Evolutionary conservation across 768 basidiomycete genomes (phyloP), one percentile per base, ranked within the genome.

Genomic region (Suillus ampliporus): DNA sequence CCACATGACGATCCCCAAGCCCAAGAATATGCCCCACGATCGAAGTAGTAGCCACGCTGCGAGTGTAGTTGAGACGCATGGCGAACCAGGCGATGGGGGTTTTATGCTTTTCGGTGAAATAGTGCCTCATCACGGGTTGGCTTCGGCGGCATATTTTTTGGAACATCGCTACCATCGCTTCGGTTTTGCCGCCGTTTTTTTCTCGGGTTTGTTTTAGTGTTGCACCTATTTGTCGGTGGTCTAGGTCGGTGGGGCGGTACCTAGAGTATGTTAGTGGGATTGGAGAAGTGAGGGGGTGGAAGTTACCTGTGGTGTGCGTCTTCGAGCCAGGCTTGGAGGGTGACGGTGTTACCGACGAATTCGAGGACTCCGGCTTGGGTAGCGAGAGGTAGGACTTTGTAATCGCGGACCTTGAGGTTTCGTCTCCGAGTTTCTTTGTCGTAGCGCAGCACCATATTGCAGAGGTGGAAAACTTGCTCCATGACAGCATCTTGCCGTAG

Each of bases 401-500:
- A 99, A 10, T 86, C 89, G 21, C 95, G 84, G 60, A 97, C 87
- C 46, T 80, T 79, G 26, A 99, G 80, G 44, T 86, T 78, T 11
- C 97, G 88, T 58, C 84, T 83, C 57, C 83, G 82, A 0, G 95
- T 95, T 68, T 92, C 88, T 37, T 88, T 82, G 73, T 99, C 95
- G 19, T 80, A 81, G 2, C 70, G 70, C 17, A 99, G 83, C 2
- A 98, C 83, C 10, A 83, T 76, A 65, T 99, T 98, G 61, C 95
- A 90, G 21, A 99, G 82, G 21, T 87, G 86, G 70, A 99, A 99
- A 2, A 97, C 94, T 76, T 99, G 97, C 70, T 98, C 94, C 96
- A 99, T 98, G 58, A 99, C 95, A 1, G 96, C 96, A 71, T 99
- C 97, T 76, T 99, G 97, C 44, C 97, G 89, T 51, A 97, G 74